Base-by-base conservation (phyloP, 805 yeast species). In the Wickerhamomyces tratensis region DNA sequence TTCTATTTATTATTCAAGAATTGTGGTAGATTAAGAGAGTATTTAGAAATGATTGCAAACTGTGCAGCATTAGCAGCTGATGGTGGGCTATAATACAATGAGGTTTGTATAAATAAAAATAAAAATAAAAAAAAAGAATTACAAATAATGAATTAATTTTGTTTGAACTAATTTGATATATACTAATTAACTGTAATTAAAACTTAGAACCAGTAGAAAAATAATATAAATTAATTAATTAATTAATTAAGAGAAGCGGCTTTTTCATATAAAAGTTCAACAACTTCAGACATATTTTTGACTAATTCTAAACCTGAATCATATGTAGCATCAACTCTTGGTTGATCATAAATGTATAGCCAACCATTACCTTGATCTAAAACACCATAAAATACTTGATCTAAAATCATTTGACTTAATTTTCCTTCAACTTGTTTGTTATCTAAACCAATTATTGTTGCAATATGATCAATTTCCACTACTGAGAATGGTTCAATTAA, bases 331-430 rank as follows among this genome's bases (percentile, higher is more conserved):
- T 93, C 98, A 47, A 79, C 78, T 56, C 77, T 79, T 36, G 96
- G 95, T 59, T 88, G 85, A 45, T 87, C 95, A 57, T 86, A 93
- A 45, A 93, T 77, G 50, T 87, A 81, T 54, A 93, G 73, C 96
- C 97, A 93, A 8, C 98, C 98, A 60, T 89, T 89, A 39, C 98
- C 98, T 68, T 93, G 99, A 63, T 93, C 98, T 52, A 93, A 71
- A 34, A 93, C 98, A 39, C 98, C 99, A 58, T 81, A 84, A 54
- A 93, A 87, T n/a, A 88, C 85, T 56, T 86, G 83, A 64, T 93
- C 98, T 54, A 93, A 73, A 52, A 93, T 91, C 98, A 93, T 91
- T 64, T 91, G 97, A 39, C 94, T 81, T 49, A 93, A 72, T 62
- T 93, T 93, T 20, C 94, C 94, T 65, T 93, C 99, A 31, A 93